A percentile compares a stretch with the other conserved stretches of the same genome.
These are phyloP conservation scores for Aspergillus sp. DNA, from an alignment of 2,329 filamentous ascomycete species.

Conservation along the genomic window DNA sequence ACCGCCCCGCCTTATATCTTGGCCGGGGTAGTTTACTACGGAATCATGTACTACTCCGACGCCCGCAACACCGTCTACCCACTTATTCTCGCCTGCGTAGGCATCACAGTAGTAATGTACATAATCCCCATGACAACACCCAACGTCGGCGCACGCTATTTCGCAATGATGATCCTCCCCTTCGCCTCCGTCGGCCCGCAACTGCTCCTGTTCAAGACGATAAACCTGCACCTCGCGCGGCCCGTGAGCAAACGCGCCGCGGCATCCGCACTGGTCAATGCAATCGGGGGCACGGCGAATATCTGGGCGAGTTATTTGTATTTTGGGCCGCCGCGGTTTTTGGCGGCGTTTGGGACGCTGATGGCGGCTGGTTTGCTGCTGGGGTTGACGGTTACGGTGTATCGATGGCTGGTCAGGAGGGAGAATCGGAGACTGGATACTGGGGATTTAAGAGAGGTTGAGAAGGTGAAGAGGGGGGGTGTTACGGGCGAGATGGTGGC, in stretches of 20 bases:
- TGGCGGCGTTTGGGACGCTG: slow-evolving; percentile 43
- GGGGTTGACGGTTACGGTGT: slow-evolving; percentile 35
- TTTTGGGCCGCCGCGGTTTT: slow-evolving; percentile 33
- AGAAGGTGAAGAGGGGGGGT: slow-evolving; percentile 42
- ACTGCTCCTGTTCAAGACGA: slow-evolving; percentile 44
- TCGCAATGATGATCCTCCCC: slow-evolving; percentile 45
- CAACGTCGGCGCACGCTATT: slow-evolving; percentile 43
- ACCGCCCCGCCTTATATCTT: slow-evolving; percentile 50
- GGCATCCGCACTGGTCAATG: slow-evolving; percentile 43
- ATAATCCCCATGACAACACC: slow-evolving; percentile 40
- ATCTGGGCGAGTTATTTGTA: slow-evolving; percentile 29
- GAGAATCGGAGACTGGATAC: slow-evolving; percentile 44
- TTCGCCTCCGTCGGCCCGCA: slow-evolving; percentile 43
- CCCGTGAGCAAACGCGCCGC: slow-evolving; percentile 46
- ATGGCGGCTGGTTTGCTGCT: slow-evolving; percentile 30
- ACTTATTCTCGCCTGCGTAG: slow-evolving; percentile 37
- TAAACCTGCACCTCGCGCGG: slow-evolving; percentile 44
- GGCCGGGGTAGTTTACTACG: slow-evolving; percentile 38
- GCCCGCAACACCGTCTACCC: slow-evolving; percentile 37
- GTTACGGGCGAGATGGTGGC: slow-evolving; percentile 48
- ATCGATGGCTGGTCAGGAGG: slow-evolving; percentile 39
- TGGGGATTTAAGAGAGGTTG: slow-evolving; percentile 36
- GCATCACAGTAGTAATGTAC: slow-evolving; percentile 37
- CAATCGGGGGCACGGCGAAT: slow-evolving; percentile 26
- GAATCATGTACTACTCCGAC: slow-evolving; percentile 39